Evolutionary conservation across 805 yeast species (phyloP), one percentile per base, ranked within the genome.

Genomic region (Candida pseudofarinosa): DNA sequence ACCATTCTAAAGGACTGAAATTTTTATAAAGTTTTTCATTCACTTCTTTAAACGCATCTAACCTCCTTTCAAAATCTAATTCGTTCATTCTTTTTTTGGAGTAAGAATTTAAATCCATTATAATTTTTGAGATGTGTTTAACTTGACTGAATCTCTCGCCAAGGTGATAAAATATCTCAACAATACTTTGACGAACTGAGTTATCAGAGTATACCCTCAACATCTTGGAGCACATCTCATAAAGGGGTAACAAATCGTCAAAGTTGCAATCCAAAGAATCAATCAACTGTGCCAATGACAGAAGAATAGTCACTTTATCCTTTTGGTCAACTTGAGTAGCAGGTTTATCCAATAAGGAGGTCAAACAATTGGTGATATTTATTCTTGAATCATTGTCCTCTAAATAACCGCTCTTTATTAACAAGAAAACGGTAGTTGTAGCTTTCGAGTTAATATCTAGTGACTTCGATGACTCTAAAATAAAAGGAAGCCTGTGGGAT

Each of bases 41-140:
- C 40, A 91, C 70, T 14, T 54, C 56, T 41, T 79, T 77, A 59
- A 79, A 91, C 0, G 91, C 87, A 3, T 72, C 67, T 37, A 91
- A 66, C 46, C 96, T 74, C 41, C 76, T 76, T 45, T 81, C 91
- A 59, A 83, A 91, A 62, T 93, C 96, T 35, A 85, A 81, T 49
- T 85, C 89, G 26, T 80, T 81, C 43, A 88, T 64, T 41, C 87
- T 73, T 30, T 64, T 76, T 1, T 58, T 56, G 0, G 89, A 79
- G 53, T 71, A 86, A 0, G 96, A 70, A 56, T 93, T 90, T 46
- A 91, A 65, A 32, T 80, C 88, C 1, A 63, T 63, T 12, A 88
- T 56, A n/a, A 88, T 59, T 0, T 55, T 52, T 1, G 83, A 77
- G 19, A 83, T 78, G 15, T 45, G 46, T 4, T 63, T 57, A 14